A percentile compares a stretch with the other conserved stretches of the same genome.
Conservation (phyloP, 192 early-diverging fungal species). For the Ramicandelaber brevisporus region DNA sequence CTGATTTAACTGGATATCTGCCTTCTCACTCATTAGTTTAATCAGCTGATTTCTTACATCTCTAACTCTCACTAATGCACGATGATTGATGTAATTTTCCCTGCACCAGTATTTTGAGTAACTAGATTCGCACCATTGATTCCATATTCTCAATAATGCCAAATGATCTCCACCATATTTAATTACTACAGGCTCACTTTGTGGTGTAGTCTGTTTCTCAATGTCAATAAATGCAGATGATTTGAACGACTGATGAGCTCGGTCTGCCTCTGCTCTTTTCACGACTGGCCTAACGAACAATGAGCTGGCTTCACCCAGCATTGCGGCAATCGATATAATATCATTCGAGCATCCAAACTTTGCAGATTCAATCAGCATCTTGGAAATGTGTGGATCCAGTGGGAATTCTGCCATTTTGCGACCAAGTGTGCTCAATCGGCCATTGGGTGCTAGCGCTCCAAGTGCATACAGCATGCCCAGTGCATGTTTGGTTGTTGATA, state of each 20-base stretch:
- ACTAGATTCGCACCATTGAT: constrained; percentile 65
- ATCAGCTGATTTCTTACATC: constrained; percentile 88
- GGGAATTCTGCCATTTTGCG: constrained; percentile 87
- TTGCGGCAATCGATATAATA: constrained; percentile 77
- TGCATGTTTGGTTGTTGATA: constrained; percentile 94
- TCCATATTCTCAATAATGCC: constrained; percentile 76
- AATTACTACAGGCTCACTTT: too few relatives aligned
- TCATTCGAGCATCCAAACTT: constrained; percentile 79
- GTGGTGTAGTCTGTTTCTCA: too few relatives aligned
- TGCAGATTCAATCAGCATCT: constrained; percentile 72
- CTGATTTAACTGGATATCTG: constrained; percentile 65
- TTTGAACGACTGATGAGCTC: too few relatives aligned
- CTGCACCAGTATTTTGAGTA: constrained; percentile 90
- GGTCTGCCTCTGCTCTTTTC: too few relatives aligned
- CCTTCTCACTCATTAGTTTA: constrained; percentile 71
- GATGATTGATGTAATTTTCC: constrained; percentile 89
- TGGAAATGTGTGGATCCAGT: constrained; percentile 83
- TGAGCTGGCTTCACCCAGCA: too few relatives aligned
- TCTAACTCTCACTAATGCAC: constrained; percentile 68
- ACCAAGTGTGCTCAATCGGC: constrained; percentile 65
- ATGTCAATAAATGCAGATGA: too few relatives aligned
- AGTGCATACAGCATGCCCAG: constrained; percentile 88
- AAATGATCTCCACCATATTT: constrained; percentile 94
- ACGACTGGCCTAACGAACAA: too few relatives aligned
- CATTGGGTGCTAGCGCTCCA: constrained; percentile 84